phyloP scores from a whole-genome alignment of 306 rosid species.

The Alnus rubra region DNA sequence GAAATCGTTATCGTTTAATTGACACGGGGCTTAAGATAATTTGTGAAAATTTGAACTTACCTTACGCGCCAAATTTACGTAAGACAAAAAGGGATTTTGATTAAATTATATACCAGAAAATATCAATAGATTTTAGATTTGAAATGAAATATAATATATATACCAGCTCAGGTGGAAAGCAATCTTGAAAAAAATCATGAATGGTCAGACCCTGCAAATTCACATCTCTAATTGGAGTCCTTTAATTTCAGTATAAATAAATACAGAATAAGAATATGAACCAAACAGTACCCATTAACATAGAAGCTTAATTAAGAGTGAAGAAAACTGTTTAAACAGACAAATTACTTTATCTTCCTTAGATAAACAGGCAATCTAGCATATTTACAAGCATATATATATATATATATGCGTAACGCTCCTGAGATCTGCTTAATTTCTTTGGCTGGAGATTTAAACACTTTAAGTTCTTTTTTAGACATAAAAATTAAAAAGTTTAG shows the following conservation, averaged over 20 bases:
- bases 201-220: neutral
- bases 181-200: neutral
- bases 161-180: neutral
- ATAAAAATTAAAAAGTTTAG: neutral
- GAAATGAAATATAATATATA: neutral
- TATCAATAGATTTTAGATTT: neutral
- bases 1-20: neutral
- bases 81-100: neutral
- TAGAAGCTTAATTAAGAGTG: too few relatives aligned
- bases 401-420: neutral
- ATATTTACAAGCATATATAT: too few relatives aligned
- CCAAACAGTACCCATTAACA: too few relatives aligned
- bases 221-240: neutral
- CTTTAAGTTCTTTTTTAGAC: neutral
- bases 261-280: too few relatives aligned
- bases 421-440: neutral
- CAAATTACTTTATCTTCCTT: too few relatives aligned
- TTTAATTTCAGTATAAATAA: neutral
- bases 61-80: neutral
- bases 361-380: too few relatives aligned
- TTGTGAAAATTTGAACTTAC: neutral
- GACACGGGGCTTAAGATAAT: neutral
- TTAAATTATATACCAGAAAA: neutral
- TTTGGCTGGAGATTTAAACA: neutral
- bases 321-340: too few relatives aligned